Conservation (phyloP, 2,329 filamentous ascomycete genomes). For the Arthrobotrys sphaeroides region DNA sequence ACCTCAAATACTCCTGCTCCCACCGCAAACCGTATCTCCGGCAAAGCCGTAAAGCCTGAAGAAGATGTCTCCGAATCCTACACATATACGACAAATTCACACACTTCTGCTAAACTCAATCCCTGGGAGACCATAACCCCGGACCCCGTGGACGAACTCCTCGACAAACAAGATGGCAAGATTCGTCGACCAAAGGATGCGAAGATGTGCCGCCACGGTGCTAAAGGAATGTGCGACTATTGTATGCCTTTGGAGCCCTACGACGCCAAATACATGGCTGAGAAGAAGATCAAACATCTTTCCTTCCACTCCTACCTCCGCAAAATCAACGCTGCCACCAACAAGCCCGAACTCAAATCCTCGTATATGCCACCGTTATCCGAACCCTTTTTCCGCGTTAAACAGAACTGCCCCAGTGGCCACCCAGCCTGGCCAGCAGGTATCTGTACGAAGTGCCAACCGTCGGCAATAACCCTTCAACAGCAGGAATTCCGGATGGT, state of each 20-base stretch:
- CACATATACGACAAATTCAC: constrained; percentile 64
- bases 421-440: constrained; percentile 94
- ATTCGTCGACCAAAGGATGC: constrained; percentile 77
- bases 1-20: constrained; percentile 61
- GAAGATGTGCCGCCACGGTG: constrained; percentile 93
- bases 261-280: constrained; percentile 83
- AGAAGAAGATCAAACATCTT: constrained; percentile 98
- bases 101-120: constrained; percentile 72
- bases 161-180: constrained; percentile 91
- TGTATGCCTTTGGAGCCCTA: constrained; percentile 98
- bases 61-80: constrained; percentile 73
- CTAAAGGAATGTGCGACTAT: constrained; percentile 99
- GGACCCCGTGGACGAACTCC: constrained; percentile 81
- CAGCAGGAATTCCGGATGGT: constrained; percentile 96
- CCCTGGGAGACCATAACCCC: constrained; percentile 94
- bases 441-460: constrained; percentile 98
- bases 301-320: constrained; percentile 94
- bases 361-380: constrained; percentile 95
- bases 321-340: constrained; percentile 95
- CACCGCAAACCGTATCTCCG: constrained; percentile 69
- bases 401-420: constrained; percentile 86
- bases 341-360: constrained; percentile 90
- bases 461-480: constrained; percentile 93
- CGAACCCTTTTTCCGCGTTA: constrained; percentile 92
- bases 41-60: constrained; percentile 74